Conservation (phyloP, 75 land plant genomes). For the Adiantum capillusveneris region DNA sequence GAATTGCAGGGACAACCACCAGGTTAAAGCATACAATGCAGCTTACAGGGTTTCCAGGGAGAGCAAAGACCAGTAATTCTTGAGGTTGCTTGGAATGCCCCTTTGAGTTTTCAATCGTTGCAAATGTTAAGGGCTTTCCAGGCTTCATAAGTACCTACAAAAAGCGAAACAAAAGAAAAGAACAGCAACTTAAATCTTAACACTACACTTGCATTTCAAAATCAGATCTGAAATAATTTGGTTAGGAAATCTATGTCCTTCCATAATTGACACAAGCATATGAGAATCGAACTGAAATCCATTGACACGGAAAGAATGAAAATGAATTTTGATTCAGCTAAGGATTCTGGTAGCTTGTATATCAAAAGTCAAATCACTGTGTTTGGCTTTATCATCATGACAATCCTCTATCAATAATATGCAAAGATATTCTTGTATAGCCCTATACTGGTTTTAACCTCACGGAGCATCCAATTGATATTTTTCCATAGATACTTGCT, state of each 20-base stretch:
- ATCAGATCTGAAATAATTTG: too few relatives aligned
- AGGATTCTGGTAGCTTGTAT: too few relatives aligned
- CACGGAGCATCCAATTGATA: too few relatives aligned
- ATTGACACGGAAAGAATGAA: too few relatives aligned
- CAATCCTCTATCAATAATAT: too few relatives aligned
- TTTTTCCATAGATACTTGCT: too few relatives aligned
- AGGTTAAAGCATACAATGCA: slow-evolving; percentile 81
- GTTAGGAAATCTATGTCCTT: too few relatives aligned
- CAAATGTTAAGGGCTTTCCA: slow-evolving; percentile 94
- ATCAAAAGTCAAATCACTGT: too few relatives aligned
- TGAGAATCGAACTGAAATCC: background rate
- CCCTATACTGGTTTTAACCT: too few relatives aligned
- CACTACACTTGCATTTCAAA: background rate
- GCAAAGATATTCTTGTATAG: too few relatives aligned
- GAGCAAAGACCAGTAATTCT: slow-evolving; percentile 73
- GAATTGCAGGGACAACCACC: slow-evolving; percentile 76
- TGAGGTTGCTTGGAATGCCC: slow-evolving; percentile 14
- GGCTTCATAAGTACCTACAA: slow-evolving; percentile 85
- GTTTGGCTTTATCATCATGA: too few relatives aligned
- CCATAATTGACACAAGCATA: background rate
- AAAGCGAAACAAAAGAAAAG: slow-evolving; percentile 1
- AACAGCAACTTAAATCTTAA: background rate
- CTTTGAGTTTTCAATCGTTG: slow-evolving; percentile 37
- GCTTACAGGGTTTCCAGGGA: slow-evolving; percentile 98
- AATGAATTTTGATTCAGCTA: too few relatives aligned